These are phyloP conservation scores for Mycena maculata DNA, from an alignment of 768 basidiomycete species.

Conservation along the genomic window DNA sequence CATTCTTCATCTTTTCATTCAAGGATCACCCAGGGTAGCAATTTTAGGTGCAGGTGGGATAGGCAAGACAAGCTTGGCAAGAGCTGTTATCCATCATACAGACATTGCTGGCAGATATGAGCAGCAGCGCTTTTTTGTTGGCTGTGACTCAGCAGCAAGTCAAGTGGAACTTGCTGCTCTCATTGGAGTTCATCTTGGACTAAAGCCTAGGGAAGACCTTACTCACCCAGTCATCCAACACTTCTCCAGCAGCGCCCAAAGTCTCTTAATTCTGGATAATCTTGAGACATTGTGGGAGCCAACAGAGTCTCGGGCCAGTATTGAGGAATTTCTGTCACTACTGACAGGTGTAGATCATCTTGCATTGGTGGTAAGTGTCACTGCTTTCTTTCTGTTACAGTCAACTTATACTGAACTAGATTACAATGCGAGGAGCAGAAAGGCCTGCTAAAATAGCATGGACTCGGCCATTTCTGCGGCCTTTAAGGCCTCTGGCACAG, in stretches of 20 bases:
- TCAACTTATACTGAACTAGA: too few relatives aligned
- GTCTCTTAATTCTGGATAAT: too few relatives aligned
- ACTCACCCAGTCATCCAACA: background rate
- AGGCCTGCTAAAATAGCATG: constrained; percentile 6
- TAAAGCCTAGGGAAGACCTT: background rate
- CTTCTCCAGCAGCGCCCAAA: background rate
- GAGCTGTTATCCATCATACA: background rate
- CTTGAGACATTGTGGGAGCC: too few relatives aligned
- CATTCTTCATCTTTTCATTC: too few relatives aligned
- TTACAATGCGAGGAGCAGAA: constrained; percentile 20
- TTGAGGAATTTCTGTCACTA: too few relatives aligned
- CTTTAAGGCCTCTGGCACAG: constrained; percentile 1
- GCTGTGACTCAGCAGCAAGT: background rate
- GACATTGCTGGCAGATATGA: background rate
- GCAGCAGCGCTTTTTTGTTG: background rate
- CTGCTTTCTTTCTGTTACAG: too few relatives aligned
- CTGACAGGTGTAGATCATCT: too few relatives aligned
- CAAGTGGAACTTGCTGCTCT: background rate
- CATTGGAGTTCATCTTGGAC: background rate
- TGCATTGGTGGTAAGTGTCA: too few relatives aligned
- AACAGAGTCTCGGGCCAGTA: too few relatives aligned
- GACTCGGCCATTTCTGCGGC: constrained; percentile 19
- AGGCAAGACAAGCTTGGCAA: too few relatives aligned
- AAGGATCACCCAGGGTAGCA: too few relatives aligned
- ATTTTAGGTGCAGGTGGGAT: too few relatives aligned